phyloP scores from a whole-genome alignment of 768 basidiomycete species.

The Pisolithus tinctorius region DNA sequence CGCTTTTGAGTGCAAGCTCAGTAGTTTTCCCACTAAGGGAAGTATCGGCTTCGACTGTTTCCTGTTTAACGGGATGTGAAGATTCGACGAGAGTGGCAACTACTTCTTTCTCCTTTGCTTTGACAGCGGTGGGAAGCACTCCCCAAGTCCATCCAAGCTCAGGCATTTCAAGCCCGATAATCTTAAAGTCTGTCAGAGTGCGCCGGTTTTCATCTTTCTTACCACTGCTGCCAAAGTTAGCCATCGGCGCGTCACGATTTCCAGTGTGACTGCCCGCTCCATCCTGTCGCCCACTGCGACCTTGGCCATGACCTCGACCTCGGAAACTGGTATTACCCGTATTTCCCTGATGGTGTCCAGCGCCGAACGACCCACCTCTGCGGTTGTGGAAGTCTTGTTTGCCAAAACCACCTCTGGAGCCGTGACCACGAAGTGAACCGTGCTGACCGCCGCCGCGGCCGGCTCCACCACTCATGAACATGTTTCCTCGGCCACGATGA shows the following conservation, averaged over 20 bases:
- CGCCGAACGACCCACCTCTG: constrained; percentile 56
- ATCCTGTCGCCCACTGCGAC: constrained; percentile 36
- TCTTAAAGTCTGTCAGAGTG: constrained; percentile 97
- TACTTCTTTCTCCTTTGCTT: constrained; percentile 33
- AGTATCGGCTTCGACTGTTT: constrained; percentile 19
- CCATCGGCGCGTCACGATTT: constrained; percentile 43
- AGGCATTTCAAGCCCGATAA: constrained; percentile 81
- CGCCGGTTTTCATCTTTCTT: constrained; percentile 86
- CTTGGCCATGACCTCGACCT: constrained; percentile 56
- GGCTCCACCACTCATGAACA: constrained; percentile 29
- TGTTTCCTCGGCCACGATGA: constrained; percentile 32
- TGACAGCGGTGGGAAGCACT: constrained; percentile 34
- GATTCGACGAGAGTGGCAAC: constrained; percentile 24
- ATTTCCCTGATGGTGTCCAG: constrained; percentile 34
- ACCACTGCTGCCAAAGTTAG: constrained; percentile 44
- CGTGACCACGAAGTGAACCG: constrained; percentile 53
- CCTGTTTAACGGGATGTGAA: constrained; percentile 28
- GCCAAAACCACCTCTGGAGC: constrained; percentile 60
- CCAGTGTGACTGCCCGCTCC: constrained; percentile 28
- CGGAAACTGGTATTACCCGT: constrained; percentile 42
- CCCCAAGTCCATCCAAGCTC: constrained; percentile 90
- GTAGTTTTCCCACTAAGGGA: constrained; percentile 12
- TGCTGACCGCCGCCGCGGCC: constrained; percentile 40
- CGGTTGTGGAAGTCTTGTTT: constrained; percentile 60
- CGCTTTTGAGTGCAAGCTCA: constrained; percentile 15